Evolutionary conservation across 129 eudicot genomes (phyloP).

Genomic region (Flaveria sonorensis): DNA sequence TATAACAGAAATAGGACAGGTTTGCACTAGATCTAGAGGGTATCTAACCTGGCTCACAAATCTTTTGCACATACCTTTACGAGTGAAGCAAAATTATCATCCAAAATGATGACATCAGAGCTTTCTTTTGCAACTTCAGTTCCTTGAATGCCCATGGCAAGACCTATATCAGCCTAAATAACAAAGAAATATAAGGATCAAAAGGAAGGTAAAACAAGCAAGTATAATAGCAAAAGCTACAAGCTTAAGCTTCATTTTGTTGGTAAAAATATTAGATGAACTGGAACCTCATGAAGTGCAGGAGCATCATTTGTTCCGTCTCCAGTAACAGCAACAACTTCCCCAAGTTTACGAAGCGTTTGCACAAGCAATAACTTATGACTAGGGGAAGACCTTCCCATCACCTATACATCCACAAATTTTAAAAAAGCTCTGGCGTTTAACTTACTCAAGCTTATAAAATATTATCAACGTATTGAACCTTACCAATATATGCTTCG

Average conservation of each 20-base stretch:
- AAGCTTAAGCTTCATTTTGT: slow-evolving; percentile 7
- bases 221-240: neutral
- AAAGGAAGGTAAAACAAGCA: slow-evolving; percentile 9
- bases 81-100: slow-evolving; percentile 92
- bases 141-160: slow-evolving; percentile 97
- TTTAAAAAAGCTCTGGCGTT: neutral
- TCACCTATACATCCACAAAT: slow-evolving; percentile 50
- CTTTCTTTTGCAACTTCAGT: slow-evolving; percentile 99
- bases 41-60: slow-evolving; percentile 5
- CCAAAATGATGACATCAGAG: slow-evolving; percentile 91
- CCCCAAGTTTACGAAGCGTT: slow-evolving; percentile 78
- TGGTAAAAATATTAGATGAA: slow-evolving; percentile 6
- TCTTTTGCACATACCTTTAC: slow-evolving; percentile 67
- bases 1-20: neutral
- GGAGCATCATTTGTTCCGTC: slow-evolving; percentile 99
- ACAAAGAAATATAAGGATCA: neutral
- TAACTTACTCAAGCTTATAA: neutral
- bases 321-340: slow-evolving; percentile 96
- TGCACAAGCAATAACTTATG: slow-evolving; percentile 94
- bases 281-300: slow-evolving; percentile 90
- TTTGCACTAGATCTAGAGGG: slow-evolving; percentile 6
- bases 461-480: slow-evolving; percentile 11
- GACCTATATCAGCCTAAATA: slow-evolving; percentile 89
- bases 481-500: slow-evolving; percentile 59
- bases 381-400: slow-evolving; percentile 98